A percentile compares a stretch with the other conserved stretches of the same genome.
Conservation (phyloP, 345 rosid genomes). For the Syzygium oleosum region DNA sequence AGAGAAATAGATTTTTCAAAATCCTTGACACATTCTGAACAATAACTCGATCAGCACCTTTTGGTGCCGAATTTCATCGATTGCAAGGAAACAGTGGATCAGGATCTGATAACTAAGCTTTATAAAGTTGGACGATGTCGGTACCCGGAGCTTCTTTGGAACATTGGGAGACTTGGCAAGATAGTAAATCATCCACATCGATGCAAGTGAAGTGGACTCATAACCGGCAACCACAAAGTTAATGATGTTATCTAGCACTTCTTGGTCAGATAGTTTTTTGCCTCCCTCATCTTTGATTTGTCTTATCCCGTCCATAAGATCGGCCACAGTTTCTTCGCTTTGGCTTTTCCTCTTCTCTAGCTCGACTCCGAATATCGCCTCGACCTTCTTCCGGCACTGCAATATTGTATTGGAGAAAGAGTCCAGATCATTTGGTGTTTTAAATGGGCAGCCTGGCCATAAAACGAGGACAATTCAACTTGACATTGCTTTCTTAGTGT, state of each 20-base stretch:
- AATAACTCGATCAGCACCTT: no score
- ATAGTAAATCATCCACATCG: neutral
- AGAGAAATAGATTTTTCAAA: neutral
- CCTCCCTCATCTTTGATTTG: constrained; percentile 26
- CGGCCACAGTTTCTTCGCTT: neutral
- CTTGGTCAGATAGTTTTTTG: constrained; percentile 16
- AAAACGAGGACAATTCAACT: neutral
- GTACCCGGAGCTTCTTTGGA: neutral
- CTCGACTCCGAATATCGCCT: constrained; percentile 8
- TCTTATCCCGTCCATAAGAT: constrained; percentile 35
- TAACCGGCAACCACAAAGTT: constrained; percentile 22
- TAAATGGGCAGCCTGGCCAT: neutral
- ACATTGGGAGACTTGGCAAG: neutral
- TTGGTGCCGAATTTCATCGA: no score
- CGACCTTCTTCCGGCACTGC: constrained; percentile 19
- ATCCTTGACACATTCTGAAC: neutral
- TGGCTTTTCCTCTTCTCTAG: constrained; percentile 18
- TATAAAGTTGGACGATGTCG: neutral
- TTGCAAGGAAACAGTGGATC: neutral
- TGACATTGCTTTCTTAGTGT: neutral
- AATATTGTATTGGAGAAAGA: neutral
- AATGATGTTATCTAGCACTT: constrained; percentile 29
- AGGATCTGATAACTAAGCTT: neutral
- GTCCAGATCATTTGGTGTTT: neutral
- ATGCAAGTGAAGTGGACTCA: constrained; percentile 12